phyloP scores from a whole-genome alignment of 2,329 filamentous ascomycete genomes.

The Penicillium brasilianum region DNA sequence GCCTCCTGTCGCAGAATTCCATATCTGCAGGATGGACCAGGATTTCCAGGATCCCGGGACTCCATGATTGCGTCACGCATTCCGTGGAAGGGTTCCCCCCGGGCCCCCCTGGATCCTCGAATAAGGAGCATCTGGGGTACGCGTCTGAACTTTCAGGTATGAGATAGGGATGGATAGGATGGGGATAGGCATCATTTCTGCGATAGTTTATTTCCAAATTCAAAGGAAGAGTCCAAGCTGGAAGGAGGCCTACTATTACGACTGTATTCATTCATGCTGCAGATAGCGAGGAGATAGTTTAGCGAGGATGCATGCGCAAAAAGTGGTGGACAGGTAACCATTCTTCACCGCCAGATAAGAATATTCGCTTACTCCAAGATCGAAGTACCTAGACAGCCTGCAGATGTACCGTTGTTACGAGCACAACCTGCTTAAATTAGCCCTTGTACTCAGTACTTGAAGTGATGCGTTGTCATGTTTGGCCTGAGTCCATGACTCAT shows the following conservation, averaged over 20 bases:
- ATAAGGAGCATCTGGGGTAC: neutral
- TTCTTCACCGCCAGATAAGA: conserved; percentile 7
- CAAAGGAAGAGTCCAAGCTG: too few species aligned
- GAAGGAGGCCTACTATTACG: too few species aligned
- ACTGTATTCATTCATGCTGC: too few species aligned
- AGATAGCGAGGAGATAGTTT: neutral
- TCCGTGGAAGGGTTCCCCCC: neutral
- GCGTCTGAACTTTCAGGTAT: neutral
- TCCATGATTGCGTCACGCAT: neutral
- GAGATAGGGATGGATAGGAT: neutral
- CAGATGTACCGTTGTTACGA: neutral
- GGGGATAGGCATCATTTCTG: too few species aligned
- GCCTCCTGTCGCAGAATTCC: neutral
- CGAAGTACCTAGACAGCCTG: neutral
- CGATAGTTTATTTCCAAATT: too few species aligned
- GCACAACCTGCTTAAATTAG: neutral
- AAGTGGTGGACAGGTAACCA: neutral
- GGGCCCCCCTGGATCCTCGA: neutral
- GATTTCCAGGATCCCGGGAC: neutral
- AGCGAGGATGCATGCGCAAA: too few species aligned
- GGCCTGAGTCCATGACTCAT: neutral
- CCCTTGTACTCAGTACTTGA: neutral
- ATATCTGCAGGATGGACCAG: neutral
- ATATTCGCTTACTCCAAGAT: neutral
- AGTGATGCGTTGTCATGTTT: neutral